Evolutionary conservation across 2,329 filamentous ascomycete species (phyloP), one percentile per base, ranked within the genome.

Genomic region (Didymella arachidicola): DNA sequence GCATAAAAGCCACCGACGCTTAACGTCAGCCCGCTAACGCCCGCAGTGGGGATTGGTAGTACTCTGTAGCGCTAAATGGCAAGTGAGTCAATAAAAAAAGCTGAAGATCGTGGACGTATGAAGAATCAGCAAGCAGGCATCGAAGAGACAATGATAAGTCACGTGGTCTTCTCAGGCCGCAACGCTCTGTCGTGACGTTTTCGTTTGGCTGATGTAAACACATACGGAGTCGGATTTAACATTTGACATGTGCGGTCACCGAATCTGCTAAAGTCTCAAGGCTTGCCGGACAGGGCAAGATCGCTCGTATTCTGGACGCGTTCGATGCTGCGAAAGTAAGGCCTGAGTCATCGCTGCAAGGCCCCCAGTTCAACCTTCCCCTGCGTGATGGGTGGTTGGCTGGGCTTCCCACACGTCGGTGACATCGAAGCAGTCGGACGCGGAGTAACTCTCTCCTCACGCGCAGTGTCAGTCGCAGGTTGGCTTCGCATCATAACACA

Each of bases 1-100:
- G 34, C 39, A 41, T 42, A 10, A 7, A 30, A 50, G 45, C 38
- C 50, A 45, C 56, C 56, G 56, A 59, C 45, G 45, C 50, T 42
- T 44, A 41, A 49, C 44, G 48, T 53, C 39, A 45, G 39, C 45
- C 49, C 49, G 44, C 49, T 54, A 54, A 54, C 18, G 56, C 46
- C 56, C 46, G 49, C 39, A 50, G 39, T 59, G 50, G 51, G 46
- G 41, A 54, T 59, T 59, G 46, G 45, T 46, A 46, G 54, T 43
- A n/a, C n/a, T n/a, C n/a, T n/a, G n/a, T n/a, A 30, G 27, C 34
- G 45, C 50, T 49, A 34, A 14, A 34, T 41, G 30, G 25, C 32
- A 22, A 42, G 56, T 54, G 41, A 50, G 45, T 50, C 50, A 49
- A 43, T 41, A 7, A 14, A 42, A 59, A 53, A 27, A 39, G 45